A percentile compares a stretch with the other conserved stretches of the same genome.
These are phyloP conservation scores for Podila epicladia DNA, from an alignment of 192 early-diverging fungal genomes.

Conservation along the genomic window DNA sequence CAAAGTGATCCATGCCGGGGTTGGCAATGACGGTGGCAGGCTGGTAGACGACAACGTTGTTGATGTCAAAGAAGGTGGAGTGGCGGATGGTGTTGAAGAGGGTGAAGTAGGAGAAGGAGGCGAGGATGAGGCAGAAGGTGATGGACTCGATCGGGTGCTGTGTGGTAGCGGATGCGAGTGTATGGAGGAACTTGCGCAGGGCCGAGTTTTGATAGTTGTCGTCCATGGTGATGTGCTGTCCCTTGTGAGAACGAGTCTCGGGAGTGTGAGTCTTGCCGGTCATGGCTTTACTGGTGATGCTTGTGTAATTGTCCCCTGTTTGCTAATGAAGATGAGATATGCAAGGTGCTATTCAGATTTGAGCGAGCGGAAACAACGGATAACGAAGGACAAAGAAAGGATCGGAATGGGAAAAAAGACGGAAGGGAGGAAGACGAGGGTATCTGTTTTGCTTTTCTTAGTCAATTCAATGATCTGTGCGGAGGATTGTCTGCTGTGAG, in stretches of 20 bases:
- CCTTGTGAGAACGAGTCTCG: constrained; percentile 22
- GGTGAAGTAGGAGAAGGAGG: constrained; percentile 80
- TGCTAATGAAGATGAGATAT: too few species aligned
- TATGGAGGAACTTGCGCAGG: constrained; percentile 40
- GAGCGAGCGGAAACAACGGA: too few species aligned
- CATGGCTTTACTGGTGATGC: constrained; percentile 1
- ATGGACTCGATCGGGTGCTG: constrained; percentile 87
- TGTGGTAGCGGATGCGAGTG: constrained; percentile 44
- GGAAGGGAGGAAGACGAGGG: neutral
- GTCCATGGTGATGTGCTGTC: constrained; percentile 21
- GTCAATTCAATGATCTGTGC: too few species aligned
- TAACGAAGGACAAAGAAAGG: neutral
- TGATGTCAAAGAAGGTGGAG: constrained; percentile 68
- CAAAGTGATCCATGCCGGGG: constrained; percentile 39
- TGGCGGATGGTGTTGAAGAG: constrained; percentile 76
- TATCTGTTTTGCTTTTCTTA: neutral
- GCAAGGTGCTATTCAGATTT: too few species aligned
- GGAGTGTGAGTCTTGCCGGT: constrained; percentile 50
- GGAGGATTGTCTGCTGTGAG: neutral
- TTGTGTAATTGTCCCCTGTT: neutral
- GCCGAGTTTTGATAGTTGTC: constrained; percentile 39
- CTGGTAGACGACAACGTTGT: constrained; percentile 52
- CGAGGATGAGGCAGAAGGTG: constrained; percentile 72
- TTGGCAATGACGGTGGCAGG: constrained; percentile 54
- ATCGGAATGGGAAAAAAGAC: neutral